Base-by-base conservation (phyloP, 768 basidiomycete genomes). In the Boletellus emodensis region DNA sequence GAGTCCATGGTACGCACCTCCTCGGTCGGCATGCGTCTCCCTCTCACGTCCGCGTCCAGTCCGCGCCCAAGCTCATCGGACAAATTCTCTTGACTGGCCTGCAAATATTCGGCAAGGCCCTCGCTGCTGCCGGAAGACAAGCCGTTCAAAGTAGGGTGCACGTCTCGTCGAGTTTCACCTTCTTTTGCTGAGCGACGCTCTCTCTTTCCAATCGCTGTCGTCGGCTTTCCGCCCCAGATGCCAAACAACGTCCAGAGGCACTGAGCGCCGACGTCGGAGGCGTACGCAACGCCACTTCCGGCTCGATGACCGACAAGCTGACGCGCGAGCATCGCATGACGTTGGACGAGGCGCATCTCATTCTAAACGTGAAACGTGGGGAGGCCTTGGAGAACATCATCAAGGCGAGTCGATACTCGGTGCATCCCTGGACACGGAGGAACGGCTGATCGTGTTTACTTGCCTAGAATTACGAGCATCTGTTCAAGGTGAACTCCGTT, bases 251-350 rank as follows among this genome's bases (percentile, higher is more conserved):
- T 39, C 88, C 94, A 55, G 84, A 89, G 48, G 82, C 74, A 3
- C 70, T 84, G n/a, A 82, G 80, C 18, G 71, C 75, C 33, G 89
- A 90, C 52, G 82, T 80, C 17, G 82, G 82, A 13, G 90, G 90
- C 36, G 79, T 90, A 15, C 81, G 84, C 36, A 73, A 85, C 44
- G 88, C 90, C 15, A 87, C 74, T 12, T 84, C 87, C 13, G 79
- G 78, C n/a, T 89, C 88, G 22, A 56, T 75, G 8, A 89, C 87
- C 11, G 91, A 94, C 76, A 82, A 80, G 61, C 72, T 96, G 35
- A 92, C 90, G 46, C 81, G 86, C 56, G 82, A 89, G 56, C 84
- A 93, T 61, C 83, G 86, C 44, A 94, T 99, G 94, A 93, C 92
- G 7, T 61, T 95, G 58, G 94, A 97, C 58, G 96, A 99, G 72